These are phyloP conservation scores for Phytophthora sp. DNA, from an alignment of 352 stramenopile genomes.

Conservation along the genomic window DNA sequence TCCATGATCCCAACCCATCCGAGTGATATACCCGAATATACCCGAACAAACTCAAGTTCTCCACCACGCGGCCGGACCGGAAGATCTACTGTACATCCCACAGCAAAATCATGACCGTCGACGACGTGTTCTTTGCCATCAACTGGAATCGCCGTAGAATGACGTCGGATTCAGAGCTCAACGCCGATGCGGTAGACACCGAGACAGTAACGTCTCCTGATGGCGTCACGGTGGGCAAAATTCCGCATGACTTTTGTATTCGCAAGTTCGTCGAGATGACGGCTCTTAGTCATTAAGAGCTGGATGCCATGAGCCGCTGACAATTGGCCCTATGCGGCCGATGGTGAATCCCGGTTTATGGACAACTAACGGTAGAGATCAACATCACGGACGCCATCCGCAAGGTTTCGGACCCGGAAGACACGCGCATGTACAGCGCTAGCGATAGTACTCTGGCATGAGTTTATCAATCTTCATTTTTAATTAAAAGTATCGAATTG, in stretches of 20 bases:
- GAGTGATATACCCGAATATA: conserved; percentile 35
- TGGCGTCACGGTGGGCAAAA: conserved; percentile 40
- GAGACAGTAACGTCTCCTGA: conserved; percentile 30
- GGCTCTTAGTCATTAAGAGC: conserved; percentile 41
- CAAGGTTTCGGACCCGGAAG: conserved; percentile 24
- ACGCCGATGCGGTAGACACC: conserved; percentile 54
- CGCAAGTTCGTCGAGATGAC: conserved; percentile 71
- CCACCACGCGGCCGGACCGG: conserved; percentile 42
- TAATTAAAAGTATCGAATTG: conserved; percentile 48
- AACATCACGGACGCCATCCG: conserved; percentile 25
- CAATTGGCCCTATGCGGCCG: conserved; percentile 15
- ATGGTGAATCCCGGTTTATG: conserved; percentile 41
- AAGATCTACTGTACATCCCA: conserved; percentile 64
- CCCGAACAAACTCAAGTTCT: conserved; percentile 40
- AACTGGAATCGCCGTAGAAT: conserved; percentile 62
- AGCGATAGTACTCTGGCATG: conserved; percentile 6
- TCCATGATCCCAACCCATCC: conserved; percentile 53
- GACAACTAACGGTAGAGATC: conserved; percentile 25
- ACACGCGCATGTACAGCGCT: conserved; percentile 26
- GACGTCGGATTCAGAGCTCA: conserved; percentile 64
- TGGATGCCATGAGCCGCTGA: conserved; percentile 56
- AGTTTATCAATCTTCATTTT: too few relatives aligned
- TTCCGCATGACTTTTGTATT: conserved; percentile 62
- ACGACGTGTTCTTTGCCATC: conserved; percentile 67
- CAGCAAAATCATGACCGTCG: conserved; percentile 61